These are phyloP conservation scores for Fusarium sambucinum DNA, from an alignment of 2,329 filamentous ascomycete species.

Conservation along the genomic window DNA sequence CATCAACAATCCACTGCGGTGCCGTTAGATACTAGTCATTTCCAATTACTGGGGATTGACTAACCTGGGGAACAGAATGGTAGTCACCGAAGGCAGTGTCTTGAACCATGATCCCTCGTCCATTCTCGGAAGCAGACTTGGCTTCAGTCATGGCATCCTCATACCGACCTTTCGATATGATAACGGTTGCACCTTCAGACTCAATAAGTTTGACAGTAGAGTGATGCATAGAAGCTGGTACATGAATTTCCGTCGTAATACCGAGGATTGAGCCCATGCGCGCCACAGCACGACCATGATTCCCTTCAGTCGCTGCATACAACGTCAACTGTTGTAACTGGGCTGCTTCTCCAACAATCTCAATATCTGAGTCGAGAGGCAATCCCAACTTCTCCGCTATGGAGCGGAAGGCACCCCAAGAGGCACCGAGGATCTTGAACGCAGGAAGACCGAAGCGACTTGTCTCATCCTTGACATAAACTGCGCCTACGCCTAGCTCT, in stretches of 20 bases:
- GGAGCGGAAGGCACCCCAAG: conserved; percentile 76
- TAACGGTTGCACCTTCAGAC: conserved; percentile 72
- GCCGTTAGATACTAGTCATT: background rate
- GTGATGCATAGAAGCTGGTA: conserved; percentile 69
- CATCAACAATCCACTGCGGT: conserved; percentile 77
- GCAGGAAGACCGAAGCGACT: conserved; percentile 75
- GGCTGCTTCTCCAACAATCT: conserved; percentile 55
- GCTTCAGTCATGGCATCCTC: conserved; percentile 70
- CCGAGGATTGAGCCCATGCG: conserved; percentile 73
- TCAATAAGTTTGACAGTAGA: conserved; percentile 67
- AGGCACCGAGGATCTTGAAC: conserved; percentile 85
- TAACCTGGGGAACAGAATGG: conserved; percentile 70
- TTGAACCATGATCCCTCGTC: conserved; percentile 69
- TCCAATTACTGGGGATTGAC: background rate
- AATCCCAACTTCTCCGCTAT: conserved; percentile 61
- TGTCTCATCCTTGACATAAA: conserved; percentile 80
- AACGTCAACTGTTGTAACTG: conserved; percentile 55
- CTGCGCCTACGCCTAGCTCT: conserved; percentile 66
- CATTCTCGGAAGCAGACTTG: conserved; percentile 54
- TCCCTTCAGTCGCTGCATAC: conserved; percentile 78
- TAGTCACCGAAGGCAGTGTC: conserved; percentile 77
- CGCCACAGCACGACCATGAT: conserved; percentile 80
- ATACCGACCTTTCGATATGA: conserved; percentile 69
- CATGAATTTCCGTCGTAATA: conserved; percentile 69
- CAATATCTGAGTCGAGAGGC: conserved; percentile 56